Percentiles rank a stretch among this genome's conserved stretches.
Evolutionary conservation across 495 filamentous ascomycete species (phyloP).

Genomic region (Neurospora sp.): DNA sequence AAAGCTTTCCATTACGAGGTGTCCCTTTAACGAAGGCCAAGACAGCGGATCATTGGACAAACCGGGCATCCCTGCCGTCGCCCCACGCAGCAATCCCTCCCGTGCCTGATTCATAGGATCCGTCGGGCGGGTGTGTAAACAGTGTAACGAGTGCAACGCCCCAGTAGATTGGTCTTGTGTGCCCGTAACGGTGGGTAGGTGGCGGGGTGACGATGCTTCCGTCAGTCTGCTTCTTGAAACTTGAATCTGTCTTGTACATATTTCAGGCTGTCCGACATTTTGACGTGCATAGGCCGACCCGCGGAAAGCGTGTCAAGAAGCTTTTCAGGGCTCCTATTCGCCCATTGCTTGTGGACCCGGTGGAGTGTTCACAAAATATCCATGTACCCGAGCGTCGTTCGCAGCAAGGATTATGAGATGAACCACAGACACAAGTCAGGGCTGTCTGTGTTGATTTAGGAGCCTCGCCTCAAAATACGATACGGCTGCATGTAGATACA

Average conservation of each 20-base stretch:
- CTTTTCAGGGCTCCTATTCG: neutral
- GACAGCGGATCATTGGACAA: neutral
- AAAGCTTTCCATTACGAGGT: neutral
- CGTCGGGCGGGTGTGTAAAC: neutral
- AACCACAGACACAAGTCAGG: neutral
- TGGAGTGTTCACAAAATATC: neutral
- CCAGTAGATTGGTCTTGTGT: neutral
- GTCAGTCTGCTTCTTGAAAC: too few relatives aligned
- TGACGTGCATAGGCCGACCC: neutral
- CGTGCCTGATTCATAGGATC: neutral
- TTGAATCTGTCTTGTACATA: neutral
- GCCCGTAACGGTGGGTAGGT: neutral
- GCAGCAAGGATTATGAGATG: neutral
- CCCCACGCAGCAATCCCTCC: neutral
- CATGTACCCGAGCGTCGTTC: neutral
- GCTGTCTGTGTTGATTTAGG: neutral
- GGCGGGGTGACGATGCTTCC: neutral
- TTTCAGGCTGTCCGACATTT: neutral
- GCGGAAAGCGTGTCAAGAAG: neutral
- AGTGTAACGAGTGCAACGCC: neutral
- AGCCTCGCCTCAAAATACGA: neutral
- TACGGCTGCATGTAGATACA: neutral
- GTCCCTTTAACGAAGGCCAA: neutral
- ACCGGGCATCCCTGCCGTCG: neutral
- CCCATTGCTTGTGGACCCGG: neutral